These are phyloP conservation scores for Geotrichum restrictum DNA, from an alignment of 1,139 yeast species.

Conservation along the genomic window DNA sequence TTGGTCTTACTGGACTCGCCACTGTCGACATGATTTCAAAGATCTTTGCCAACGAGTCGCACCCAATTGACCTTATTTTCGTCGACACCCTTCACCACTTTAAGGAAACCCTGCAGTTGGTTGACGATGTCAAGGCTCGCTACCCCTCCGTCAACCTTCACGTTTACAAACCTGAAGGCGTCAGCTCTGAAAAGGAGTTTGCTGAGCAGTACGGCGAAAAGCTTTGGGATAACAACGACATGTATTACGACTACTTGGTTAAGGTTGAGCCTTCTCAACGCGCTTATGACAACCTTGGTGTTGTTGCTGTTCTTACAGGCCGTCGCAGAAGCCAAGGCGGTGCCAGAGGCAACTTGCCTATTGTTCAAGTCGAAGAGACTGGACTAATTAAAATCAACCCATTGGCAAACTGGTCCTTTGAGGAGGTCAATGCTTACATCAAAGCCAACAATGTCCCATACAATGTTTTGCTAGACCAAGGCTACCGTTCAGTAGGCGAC, in stretches of 20 bases:
- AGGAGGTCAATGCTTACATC: slow-evolving; percentile 65
- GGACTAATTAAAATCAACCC: slow-evolving; percentile 85
- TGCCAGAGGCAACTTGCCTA: slow-evolving; percentile 65
- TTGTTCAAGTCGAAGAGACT: slow-evolving; percentile 69
- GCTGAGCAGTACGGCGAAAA: slow-evolving; percentile 62
- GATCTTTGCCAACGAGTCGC: slow-evolving; percentile 37
- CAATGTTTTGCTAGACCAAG: slow-evolving; percentile 76
- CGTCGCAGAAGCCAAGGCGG: slow-evolving; percentile 91
- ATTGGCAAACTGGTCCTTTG: slow-evolving; percentile 75
- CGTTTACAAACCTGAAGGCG: slow-evolving; percentile 61
- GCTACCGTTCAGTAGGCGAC: slow-evolving; percentile 91
- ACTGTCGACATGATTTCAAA: slow-evolving; percentile 80
- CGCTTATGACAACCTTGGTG: slow-evolving; percentile 68
- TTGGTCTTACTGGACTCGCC: slow-evolving; percentile 88
- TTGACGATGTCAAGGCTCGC: slow-evolving; percentile 51
- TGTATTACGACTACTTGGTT: slow-evolving; percentile 75
- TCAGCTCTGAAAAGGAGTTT: slow-evolving; percentile 60
- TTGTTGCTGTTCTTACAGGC: slow-evolving; percentile 86
- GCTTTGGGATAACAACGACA: slow-evolving; percentile 81
- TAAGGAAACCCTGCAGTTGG: slow-evolving; percentile 82
- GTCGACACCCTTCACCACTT: slow-evolving; percentile 90
- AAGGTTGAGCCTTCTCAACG: slow-evolving; percentile 91
- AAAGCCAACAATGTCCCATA: slow-evolving; percentile 73
- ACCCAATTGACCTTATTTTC: slow-evolving; percentile 71
- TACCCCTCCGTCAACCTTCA: slow-evolving; percentile 57